Evolutionary conservation across 768 basidiomycete genomes (phyloP), one percentile per base, ranked within the genome.

Genomic region (Dioszegia crocea): DNA sequence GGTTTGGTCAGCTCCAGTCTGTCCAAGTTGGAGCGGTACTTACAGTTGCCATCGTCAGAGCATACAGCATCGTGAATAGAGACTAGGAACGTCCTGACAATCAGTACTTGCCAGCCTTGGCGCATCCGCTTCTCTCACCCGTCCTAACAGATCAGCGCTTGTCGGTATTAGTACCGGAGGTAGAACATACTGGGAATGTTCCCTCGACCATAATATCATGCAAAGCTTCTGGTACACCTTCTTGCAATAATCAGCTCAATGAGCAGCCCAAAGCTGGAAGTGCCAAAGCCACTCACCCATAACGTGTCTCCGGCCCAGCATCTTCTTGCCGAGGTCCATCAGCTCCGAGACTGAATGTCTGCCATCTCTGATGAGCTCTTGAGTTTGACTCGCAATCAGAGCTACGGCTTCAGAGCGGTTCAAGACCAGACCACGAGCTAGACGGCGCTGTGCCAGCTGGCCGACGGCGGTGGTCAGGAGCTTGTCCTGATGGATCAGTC

Each of bases 61-160:
- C 87, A 90, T 62, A 99, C 86, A 19, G 96, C 94, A 67, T 94
- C 88, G 70, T 97, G 93, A 0, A 98, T 90, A 0, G 94, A 94
- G 36, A 98, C 93, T n/a, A 99, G 83, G 79, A 98, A 99, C 31
- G 78, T 78, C 11, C 80, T 78, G 65, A 6, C 48, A 23, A 43
- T 45, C 59, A n/a, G 47, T 33, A 14, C 23, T 19, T n/a, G 33
- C 1, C 24, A 16, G 19, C 21, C n/a, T n/a, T 9, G 33, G 14
- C 52, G 2, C 14, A 30, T n/a, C n/a, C n/a, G n/a, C 31, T n/a
- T 46, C 8, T 24, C 33, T 30, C 45, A 68, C 67, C 67, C 67
- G 51, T 68, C 67, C 67, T 68, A 47, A n/a, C 12, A 8, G 12
- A 26, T 62, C 44, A 64, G 50, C 44, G n/a, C 4, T 12, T 29